These are phyloP conservation scores for Smittium mucronatum DNA, from an alignment of 371 early-diverging fungal species.

Conservation along the genomic window DNA sequence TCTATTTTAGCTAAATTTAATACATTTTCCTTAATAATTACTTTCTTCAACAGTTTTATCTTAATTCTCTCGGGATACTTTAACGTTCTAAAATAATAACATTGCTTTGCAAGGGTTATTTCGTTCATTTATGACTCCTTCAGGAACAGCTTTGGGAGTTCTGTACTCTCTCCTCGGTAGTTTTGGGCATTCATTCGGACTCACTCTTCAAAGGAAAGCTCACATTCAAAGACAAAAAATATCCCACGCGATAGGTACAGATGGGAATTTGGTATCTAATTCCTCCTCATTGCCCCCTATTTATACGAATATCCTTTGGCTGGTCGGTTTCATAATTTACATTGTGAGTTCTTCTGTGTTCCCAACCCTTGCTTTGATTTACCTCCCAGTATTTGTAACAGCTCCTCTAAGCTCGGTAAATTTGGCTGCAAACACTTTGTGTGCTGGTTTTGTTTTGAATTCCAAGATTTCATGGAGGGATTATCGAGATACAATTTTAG, in stretches of 20 bases:
- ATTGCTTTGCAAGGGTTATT: too few species aligned
- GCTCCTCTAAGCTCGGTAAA: conserved; percentile 70
- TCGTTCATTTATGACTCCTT: neutral
- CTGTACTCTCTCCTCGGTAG: neutral
- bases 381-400: conserved; percentile 67
- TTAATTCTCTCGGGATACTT: too few species aligned
- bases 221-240: conserved; percentile 3
- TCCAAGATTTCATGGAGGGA: conserved; percentile 50
- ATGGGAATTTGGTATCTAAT: neutral
- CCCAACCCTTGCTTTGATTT: conserved; percentile 59
- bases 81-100: too few species aligned
- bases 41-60: too few species aligned
- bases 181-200: conserved; percentile 11
- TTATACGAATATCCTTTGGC: conserved; percentile 38
- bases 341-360: conserved; percentile 54
- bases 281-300: neutral
- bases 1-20: too few species aligned
- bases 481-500: conserved; percentile 52
- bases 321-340: conserved; percentile 47
- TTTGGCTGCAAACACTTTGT: conserved; percentile 63
- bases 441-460: conserved; percentile 49
- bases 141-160: conserved; percentile 3
- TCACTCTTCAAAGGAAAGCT: conserved; percentile 7
- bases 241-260: neutral
- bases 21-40: too few species aligned